phyloP scores from a whole-genome alignment of 164 flowering plant species.

The Houttuynia cordata region DNA sequence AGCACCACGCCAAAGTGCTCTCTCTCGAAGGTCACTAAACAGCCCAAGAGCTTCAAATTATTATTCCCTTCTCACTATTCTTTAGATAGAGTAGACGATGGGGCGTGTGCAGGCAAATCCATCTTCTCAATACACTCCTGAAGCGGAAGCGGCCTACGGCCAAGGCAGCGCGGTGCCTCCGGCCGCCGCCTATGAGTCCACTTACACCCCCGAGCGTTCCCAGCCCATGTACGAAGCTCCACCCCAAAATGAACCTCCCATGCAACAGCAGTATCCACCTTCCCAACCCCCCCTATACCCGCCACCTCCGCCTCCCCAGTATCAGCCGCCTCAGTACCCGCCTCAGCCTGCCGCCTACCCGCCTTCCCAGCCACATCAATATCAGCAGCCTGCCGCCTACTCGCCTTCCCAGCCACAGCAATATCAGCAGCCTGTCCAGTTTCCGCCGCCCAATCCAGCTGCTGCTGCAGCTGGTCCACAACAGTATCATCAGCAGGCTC shows the following conservation, averaged over 20 bases:
- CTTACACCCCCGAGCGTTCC: background rate
- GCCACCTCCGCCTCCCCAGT: background rate
- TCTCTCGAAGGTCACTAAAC: no score
- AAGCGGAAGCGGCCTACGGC: background rate
- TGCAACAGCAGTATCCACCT: background rate
- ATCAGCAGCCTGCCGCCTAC: conserved; percentile 1
- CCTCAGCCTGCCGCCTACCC: conserved; percentile 8
- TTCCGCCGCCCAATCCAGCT: background rate
- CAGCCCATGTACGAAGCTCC: background rate
- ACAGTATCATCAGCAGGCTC: conserved; percentile 1
- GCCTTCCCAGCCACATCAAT: background rate
- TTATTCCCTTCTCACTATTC: no score
- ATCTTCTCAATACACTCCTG: background rate
- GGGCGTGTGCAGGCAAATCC: conserved; percentile 1
- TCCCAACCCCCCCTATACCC: conserved; percentile 1
- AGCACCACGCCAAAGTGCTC: no score
- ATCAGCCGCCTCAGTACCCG: conserved; percentile 2
- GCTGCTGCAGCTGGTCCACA: background rate
- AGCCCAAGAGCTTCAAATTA: background rate
- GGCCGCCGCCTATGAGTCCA: background rate
- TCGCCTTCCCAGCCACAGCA: background rate
- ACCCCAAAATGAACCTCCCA: background rate
- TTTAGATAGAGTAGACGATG: background rate
- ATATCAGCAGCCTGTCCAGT: background rate
- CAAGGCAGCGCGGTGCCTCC: conserved; percentile 1